Conservation (phyloP, 495 filamentous ascomycete genomes). For the Tuber magnatum region DNA sequence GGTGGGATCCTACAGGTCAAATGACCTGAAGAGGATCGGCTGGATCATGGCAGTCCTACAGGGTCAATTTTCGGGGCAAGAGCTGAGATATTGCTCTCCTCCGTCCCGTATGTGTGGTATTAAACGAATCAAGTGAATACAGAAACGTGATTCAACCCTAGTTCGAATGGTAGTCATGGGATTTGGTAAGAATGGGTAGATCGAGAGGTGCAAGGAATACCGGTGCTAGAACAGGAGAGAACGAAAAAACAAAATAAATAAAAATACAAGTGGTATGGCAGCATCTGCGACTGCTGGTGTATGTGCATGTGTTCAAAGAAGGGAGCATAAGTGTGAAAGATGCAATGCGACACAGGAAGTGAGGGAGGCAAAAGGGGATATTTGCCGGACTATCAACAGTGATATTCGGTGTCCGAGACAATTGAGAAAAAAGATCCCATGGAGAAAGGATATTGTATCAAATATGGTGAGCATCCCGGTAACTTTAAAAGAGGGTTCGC, state of each 20-base stretch:
- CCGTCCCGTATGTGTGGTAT: neutral
- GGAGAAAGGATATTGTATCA: neutral
- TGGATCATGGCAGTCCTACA: neutral
- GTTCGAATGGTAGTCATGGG: neutral
- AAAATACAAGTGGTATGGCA: neutral
- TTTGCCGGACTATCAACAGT: neutral
- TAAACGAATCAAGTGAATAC: neutral
- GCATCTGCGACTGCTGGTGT: neutral
- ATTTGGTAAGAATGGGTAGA: neutral
- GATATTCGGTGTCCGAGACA: neutral
- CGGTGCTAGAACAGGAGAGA: neutral
- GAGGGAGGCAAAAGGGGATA: neutral
- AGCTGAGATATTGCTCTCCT: neutral
- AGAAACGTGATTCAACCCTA: neutral
- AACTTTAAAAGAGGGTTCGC: neutral
- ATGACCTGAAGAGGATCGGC: neutral
- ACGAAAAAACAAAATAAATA: neutral
- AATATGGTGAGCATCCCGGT: neutral
- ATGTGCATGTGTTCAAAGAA: neutral
- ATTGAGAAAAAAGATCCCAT: neutral
- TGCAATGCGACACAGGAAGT: neutral
- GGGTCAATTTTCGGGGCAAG: neutral
- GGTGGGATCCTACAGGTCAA: neutral
- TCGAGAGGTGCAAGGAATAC: neutral
- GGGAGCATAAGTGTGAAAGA: neutral